Percentiles rank a stretch among this genome's conserved stretches.
phyloP scores from a whole-genome alignment of 352 stramenopile genomes.

The Globisporangium mamillatum region DNA sequence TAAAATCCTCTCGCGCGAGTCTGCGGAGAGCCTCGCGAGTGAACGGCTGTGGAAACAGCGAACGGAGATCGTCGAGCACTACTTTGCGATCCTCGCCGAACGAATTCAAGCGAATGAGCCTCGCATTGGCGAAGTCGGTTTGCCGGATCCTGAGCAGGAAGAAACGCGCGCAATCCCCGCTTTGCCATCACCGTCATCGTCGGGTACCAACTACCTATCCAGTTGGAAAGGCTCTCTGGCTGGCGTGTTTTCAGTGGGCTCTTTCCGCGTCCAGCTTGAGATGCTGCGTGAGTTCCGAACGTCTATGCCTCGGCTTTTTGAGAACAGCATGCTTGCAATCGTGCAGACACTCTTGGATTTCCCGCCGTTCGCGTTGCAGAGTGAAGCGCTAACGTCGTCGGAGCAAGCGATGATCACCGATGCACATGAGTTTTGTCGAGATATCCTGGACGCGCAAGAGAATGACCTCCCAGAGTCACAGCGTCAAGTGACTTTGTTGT shows the following conservation, averaged over 20 bases:
- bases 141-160: background rate
- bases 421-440: conserved; percentile 44
- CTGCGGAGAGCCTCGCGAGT: conserved; percentile 27
- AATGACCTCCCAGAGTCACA: conserved; percentile 20
- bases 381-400: conserved; percentile 15
- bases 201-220: background rate
- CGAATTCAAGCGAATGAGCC: background rate
- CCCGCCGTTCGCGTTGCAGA: conserved; percentile 47
- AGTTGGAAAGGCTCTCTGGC: conserved; percentile 24
- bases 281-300: conserved; percentile 59
- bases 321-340: conserved; percentile 43
- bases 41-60: conserved; percentile 35
- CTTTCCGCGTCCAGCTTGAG: conserved; percentile 64
- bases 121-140: background rate
- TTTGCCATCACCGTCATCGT: background rate
- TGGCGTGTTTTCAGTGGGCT: conserved; percentile 49
- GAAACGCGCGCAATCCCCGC: background rate
- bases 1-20: conserved; percentile 39
- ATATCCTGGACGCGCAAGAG: conserved; percentile 26
- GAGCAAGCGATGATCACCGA: conserved; percentile 46
- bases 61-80: conserved; percentile 39
- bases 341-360: conserved; percentile 60
- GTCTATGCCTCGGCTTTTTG: conserved; percentile 42
- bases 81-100: conserved; percentile 31
- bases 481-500: conserved; percentile 33